Percentiles rank a stretch among this genome's conserved stretches.
Conservation (phyloP, 345 rosid species). For the Acer campestre region DNA sequence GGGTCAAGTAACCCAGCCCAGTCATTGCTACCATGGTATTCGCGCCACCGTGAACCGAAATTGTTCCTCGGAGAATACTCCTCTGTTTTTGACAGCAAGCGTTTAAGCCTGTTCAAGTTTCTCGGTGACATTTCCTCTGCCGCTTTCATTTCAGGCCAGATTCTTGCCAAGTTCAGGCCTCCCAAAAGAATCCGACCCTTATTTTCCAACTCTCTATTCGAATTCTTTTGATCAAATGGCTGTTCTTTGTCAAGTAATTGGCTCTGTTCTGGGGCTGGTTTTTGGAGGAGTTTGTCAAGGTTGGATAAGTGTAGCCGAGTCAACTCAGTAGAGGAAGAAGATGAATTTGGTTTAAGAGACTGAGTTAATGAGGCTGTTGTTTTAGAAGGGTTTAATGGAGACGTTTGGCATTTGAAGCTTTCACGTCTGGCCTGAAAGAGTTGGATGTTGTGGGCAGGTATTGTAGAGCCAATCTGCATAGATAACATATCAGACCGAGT, state of each 20-base stretch:
- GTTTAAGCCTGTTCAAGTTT: constrained; percentile 63
- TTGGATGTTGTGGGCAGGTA: constrained; percentile 49
- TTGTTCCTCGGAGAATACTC: constrained; percentile 86
- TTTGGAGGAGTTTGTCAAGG: constrained; percentile 66
- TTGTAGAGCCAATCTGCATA: constrained; percentile 50
- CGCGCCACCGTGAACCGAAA: constrained; percentile 78
- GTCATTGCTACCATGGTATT: constrained; percentile 53
- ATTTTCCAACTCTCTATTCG: constrained; percentile 21
- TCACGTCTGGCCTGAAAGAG: constrained; percentile 43
- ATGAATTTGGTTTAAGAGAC: constrained; percentile 1
- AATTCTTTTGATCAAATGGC: background rate
- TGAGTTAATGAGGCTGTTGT: background rate
- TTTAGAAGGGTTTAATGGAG: constrained; percentile 45
- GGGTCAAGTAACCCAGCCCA: constrained; percentile 65
- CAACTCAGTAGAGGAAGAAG: constrained; percentile 26
- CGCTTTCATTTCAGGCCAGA: constrained; percentile 84
- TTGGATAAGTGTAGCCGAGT: constrained; percentile 53
- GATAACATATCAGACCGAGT: background rate
- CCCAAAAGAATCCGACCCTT: constrained; percentile 38
- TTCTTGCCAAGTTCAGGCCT: constrained; percentile 57
- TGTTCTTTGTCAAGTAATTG: background rate
- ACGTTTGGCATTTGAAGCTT: constrained; percentile 52
- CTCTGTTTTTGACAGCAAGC: constrained; percentile 64
- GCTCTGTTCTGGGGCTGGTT: constrained; percentile 22
- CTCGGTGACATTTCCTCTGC: constrained; percentile 95